Evolutionary conservation across 768 basidiomycete species (phyloP).

Genomic region (Favolaschia claudopus): DNA sequence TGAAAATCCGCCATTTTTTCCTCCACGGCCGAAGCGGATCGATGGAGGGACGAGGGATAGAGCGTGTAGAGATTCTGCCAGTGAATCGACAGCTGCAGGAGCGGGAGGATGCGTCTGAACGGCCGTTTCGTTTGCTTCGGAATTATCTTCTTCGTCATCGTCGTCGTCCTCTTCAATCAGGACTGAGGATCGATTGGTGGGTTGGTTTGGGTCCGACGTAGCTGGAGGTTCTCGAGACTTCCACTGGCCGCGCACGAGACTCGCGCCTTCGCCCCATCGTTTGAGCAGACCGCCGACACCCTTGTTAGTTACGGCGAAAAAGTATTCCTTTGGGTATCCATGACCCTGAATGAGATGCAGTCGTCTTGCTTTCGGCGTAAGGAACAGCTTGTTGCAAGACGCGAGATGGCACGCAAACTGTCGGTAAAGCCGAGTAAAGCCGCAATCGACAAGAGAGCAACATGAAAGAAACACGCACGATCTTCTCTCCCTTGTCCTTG

Average conservation of each 20-base stretch:
- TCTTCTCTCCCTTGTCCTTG: slow-evolving; percentile 85
- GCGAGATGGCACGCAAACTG: slow-evolving; percentile 83
- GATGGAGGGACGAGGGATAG: slow-evolving; percentile 71
- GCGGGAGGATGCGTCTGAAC: slow-evolving; percentile 29
- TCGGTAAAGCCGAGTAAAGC: slow-evolving; percentile 11
- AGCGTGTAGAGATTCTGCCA: slow-evolving; percentile 54
- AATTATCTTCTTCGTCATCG: slow-evolving; percentile 30
- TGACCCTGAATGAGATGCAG: slow-evolving; percentile 86
- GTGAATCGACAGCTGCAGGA: slow-evolving; percentile 49
- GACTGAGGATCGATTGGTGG: neutral
- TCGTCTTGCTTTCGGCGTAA: slow-evolving; percentile 76
- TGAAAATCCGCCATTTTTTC: slow-evolving; percentile 59
- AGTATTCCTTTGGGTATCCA: slow-evolving; percentile 87
- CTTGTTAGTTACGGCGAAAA: slow-evolving; percentile 91
- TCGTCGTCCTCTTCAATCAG: slow-evolving; percentile 36
- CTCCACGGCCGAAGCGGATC: slow-evolving; percentile 79
- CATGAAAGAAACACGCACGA: slow-evolving; percentile 59
- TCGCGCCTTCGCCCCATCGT: slow-evolving; percentile 86
- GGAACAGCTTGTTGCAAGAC: slow-evolving; percentile 65
- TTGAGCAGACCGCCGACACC: slow-evolving; percentile 83
- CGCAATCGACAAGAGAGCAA: neutral
- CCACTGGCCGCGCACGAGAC: slow-evolving; percentile 79
- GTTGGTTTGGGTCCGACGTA: too few relatives aligned
- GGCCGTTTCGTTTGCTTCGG: slow-evolving; percentile 13
- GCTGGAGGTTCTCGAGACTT: slow-evolving; percentile 40